Percentiles rank a stretch among this genome's conserved stretches.
Evolutionary conservation across 495 filamentous ascomycete species (phyloP).

Genomic region (Beverwykella pulmonaria): DNA sequence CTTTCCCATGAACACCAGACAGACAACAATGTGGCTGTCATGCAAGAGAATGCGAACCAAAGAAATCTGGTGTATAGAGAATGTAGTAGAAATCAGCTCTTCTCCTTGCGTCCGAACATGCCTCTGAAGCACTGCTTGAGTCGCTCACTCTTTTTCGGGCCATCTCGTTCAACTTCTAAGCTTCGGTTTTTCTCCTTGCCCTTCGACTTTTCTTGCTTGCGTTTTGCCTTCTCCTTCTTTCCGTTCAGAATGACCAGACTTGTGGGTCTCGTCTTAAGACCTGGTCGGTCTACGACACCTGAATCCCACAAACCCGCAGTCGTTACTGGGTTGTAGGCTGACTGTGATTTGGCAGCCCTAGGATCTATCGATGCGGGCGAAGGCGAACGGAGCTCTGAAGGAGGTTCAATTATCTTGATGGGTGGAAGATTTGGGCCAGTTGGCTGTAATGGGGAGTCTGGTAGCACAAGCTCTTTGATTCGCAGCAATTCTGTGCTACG

Average conservation of each 20-base stretch:
- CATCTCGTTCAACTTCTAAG: constrained; percentile 5
- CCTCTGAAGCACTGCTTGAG: constrained; percentile 8
- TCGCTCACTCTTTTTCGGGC: constrained; percentile 3
- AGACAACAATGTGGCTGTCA: neutral
- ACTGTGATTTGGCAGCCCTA: constrained; percentile 10
- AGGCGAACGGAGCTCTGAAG: constrained; percentile 5
- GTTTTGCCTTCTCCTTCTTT: constrained; percentile 23
- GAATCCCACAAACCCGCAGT: constrained; percentile 37
- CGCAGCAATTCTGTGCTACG: constrained; percentile 30
- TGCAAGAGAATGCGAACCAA: neutral
- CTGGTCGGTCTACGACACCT: constrained; percentile 15
- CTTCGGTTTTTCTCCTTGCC: constrained; percentile 24
- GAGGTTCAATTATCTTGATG: constrained; percentile 20
- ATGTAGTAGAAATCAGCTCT: neutral
- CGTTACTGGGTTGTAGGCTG: constrained; percentile 31
- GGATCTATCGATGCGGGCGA: constrained; percentile 14
- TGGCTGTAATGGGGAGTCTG: neutral
- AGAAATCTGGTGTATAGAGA: neutral
- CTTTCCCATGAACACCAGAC: neutral
- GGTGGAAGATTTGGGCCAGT: neutral
- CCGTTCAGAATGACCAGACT: constrained; percentile 27
- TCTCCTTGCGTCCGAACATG: constrained; percentile 9
- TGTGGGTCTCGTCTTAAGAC: constrained; percentile 25
- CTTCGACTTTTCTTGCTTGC: constrained; percentile 19
- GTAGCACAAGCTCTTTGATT: constrained; percentile 27